Conservation (phyloP, 257 asterid genomes). For the Thymus mandschuricus region DNA sequence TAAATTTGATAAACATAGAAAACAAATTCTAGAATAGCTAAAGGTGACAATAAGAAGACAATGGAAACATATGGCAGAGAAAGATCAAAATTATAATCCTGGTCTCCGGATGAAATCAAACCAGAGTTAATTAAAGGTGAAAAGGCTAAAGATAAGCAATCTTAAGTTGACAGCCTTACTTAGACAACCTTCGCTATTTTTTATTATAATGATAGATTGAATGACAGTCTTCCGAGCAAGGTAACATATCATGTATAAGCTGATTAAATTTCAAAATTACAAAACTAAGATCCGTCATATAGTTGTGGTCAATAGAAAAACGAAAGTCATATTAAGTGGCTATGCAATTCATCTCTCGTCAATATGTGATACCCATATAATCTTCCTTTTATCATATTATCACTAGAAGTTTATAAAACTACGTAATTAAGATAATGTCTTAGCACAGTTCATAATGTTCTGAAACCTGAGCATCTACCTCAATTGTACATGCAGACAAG, state of each 20-base stretch:
- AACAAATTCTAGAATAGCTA: constrained; percentile 10
- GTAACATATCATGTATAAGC: neutral
- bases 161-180: neutral
- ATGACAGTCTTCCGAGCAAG: neutral
- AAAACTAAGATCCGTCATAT: neutral
- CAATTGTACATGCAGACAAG: neutral
- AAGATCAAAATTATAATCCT: too few species aligned
- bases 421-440: neutral
- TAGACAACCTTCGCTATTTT: neutral
- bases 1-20: constrained; percentile 7
- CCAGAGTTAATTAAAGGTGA: neutral
- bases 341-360: constrained; percentile 10
- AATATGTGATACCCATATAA: neutral
- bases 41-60: constrained; percentile 4
- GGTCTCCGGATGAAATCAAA: too few species aligned
- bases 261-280: neutral
- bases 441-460: neutral
- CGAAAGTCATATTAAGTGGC: neutral
- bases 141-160: neutral
- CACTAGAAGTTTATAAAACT: neutral
- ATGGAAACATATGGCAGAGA: neutral
- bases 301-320: neutral
- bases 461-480: neutral
- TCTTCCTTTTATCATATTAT: neutral
- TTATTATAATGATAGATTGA: neutral